A percentile compares a stretch with the other conserved stretches of the same genome.
Evolutionary conservation across 345 rosid genomes (phyloP).

Genomic region (Ricinus communis): DNA sequence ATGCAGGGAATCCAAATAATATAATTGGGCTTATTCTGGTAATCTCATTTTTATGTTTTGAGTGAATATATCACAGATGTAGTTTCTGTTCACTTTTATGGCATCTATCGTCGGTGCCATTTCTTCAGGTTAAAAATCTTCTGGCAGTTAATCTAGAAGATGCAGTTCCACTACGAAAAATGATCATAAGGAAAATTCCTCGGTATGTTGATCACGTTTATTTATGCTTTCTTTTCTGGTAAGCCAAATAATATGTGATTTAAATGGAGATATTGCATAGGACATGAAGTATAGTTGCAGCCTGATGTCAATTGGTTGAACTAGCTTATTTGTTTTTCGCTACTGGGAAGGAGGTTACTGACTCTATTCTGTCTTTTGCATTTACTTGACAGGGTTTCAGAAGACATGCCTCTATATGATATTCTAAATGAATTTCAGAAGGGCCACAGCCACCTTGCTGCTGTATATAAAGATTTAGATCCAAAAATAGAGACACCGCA

Average conservation of each 20-base stretch:
- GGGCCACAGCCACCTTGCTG: conserved; percentile 97
- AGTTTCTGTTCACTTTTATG: not conserved
- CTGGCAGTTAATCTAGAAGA: conserved; percentile 69
- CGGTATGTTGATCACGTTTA: conserved; percentile 41
- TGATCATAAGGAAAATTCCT: conserved; percentile 87
- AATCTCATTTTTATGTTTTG: conserved; percentile 32
- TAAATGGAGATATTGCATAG: not conserved
- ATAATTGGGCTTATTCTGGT: conserved; percentile 93
- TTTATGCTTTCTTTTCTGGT: not conserved
- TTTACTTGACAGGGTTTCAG: conserved; percentile 62
- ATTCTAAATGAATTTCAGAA: conserved; percentile 94
- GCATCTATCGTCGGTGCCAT: not conserved
- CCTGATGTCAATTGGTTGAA: conserved; percentile 2
- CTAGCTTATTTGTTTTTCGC: not conserved
- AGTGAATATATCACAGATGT: not conserved
- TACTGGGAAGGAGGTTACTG: conserved; percentile 1
- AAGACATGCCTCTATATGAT: conserved; percentile 82
- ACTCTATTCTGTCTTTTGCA: conserved; percentile 14
- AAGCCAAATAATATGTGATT: not conserved
- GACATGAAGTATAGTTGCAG: not conserved
- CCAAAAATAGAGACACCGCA: conserved; percentile 35
- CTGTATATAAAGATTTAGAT: conserved; percentile 71
- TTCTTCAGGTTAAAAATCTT: conserved; percentile 79
- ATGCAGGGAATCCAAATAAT: conserved; percentile 59
- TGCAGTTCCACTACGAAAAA: conserved; percentile 75